Percentiles rank a stretch among this genome's conserved stretches.
phyloP scores from a whole-genome alignment of 805 yeast species.

The Candida anglica region DNA sequence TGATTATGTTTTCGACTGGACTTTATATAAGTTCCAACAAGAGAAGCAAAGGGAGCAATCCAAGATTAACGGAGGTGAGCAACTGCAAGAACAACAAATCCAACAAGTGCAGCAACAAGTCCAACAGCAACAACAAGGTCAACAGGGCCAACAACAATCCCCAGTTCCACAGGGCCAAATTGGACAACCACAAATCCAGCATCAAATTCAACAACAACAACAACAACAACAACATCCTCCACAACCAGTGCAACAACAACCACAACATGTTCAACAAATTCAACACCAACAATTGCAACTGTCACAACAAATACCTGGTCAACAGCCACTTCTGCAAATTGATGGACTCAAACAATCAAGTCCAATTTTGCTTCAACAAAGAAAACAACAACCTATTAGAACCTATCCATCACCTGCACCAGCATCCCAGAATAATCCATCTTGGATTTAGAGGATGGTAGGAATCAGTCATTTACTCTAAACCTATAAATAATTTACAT shows the following conservation, averaged over 20 bases:
- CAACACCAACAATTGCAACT: constrained; percentile 6
- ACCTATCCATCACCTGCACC: constrained; percentile 6
- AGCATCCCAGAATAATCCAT: constrained; percentile 8
- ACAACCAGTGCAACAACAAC: constrained; percentile 12
- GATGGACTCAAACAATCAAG: constrained; percentile 3
- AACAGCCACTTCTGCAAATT: neutral
- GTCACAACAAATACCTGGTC: neutral
- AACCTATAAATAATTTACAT: neutral
- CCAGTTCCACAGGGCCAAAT: constrained; percentile 3
- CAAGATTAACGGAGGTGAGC: constrained; percentile 26
- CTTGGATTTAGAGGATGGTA: constrained; percentile 4
- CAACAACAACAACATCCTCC: constrained; percentile 11
- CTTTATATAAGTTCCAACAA: constrained; percentile 71
- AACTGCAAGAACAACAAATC: constrained; percentile 15
- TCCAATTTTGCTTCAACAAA: constrained; percentile 3
- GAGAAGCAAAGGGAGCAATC: constrained; percentile 49
- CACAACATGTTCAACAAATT: constrained; percentile 18
- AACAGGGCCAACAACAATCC: constrained; percentile 3
- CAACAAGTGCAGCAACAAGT: constrained; percentile 11
- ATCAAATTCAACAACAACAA: constrained; percentile 11
- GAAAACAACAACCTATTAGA: constrained; percentile 1
- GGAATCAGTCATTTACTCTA: too few species aligned
- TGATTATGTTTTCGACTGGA: constrained; percentile 97
- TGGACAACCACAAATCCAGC: constrained; percentile 8
- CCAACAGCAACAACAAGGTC: constrained; percentile 12